Evolutionary conservation across 2,329 filamentous ascomycete species (phyloP).

Genomic region (Nemania abortiva): DNA sequence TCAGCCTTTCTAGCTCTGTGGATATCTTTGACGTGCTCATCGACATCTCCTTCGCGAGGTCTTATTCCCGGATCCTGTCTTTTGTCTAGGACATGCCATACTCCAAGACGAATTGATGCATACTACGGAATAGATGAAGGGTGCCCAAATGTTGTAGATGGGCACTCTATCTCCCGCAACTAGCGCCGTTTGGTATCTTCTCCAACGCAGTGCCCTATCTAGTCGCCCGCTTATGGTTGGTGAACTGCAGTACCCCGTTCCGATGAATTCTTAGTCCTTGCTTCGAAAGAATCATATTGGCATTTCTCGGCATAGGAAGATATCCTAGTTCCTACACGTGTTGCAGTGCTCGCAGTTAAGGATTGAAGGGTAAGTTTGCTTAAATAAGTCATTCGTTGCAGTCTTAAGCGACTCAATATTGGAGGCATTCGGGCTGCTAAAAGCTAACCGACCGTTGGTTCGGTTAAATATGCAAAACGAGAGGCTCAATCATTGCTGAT

Average conservation of each 20-base stretch:
- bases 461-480: constrained; percentile 32
- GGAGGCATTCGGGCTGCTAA: not conserved
- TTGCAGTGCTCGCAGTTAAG: not conserved
- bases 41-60: not conserved
- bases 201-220: constrained; percentile 3
- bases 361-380: not conserved
- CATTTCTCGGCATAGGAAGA: not conserved
- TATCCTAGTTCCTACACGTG: not conserved
- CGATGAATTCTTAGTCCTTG: not conserved
- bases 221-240: not conserved
- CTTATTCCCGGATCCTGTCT: not conserved
- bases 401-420: not conserved
- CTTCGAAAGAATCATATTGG: not conserved
- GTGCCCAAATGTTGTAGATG: not conserved
- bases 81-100: not conserved
- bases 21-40: not conserved
- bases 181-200: not conserved
- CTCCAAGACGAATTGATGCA: not conserved
- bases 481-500: constrained; percentile 24
- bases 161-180: not conserved
- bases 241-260: not conserved
- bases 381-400: constrained; percentile 1
- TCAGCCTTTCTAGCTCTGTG: not conserved
- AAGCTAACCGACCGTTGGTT: not conserved
- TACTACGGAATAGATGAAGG: not conserved